Evolutionary conservation across 352 stramenopile genomes (phyloP).

Genomic region (Pythium sukuiense): DNA sequence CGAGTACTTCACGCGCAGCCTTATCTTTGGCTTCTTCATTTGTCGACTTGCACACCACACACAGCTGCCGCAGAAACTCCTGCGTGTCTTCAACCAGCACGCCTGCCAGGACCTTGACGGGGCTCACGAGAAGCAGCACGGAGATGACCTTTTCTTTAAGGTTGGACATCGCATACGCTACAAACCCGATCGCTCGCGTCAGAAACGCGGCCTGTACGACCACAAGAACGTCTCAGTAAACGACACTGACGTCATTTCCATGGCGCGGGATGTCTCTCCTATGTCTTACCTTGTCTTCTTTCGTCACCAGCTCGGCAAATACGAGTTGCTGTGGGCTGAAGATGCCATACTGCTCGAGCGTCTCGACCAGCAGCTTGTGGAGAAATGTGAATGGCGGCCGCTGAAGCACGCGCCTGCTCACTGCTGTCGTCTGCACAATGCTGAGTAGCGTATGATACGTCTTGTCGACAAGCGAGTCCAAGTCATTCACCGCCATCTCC

Average conservation of each 20-base stretch:
- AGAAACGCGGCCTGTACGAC: conserved; percentile 63
- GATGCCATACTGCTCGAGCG: conserved; percentile 54
- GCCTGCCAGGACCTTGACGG: conserved; percentile 80
- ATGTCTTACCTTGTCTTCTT: conserved; percentile 68
- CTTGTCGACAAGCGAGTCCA: conserved; percentile 49
- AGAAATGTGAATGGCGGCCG: conserved; percentile 83
- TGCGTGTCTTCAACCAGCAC: conserved; percentile 64
- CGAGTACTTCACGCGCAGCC: conserved; percentile 49
- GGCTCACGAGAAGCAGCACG: conserved; percentile 74
- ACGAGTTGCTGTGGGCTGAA: conserved; percentile 67
- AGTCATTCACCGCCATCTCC: conserved; percentile 9
- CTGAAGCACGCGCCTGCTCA: conserved; percentile 65
- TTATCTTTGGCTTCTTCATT: conserved; percentile 51
- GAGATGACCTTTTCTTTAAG: conserved; percentile 54
- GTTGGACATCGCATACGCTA: conserved; percentile 54
- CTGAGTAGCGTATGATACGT: conserved; percentile 63
- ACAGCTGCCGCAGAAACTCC: conserved; percentile 76
- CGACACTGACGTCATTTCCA: no score
- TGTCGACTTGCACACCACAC: conserved; percentile 51
- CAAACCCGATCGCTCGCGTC: conserved; percentile 71
- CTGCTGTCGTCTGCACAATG: conserved; percentile 65
- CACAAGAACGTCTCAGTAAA: not conserved
- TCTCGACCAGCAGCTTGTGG: conserved; percentile 78
- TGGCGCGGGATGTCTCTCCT: no score
- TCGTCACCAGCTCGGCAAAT: conserved; percentile 55